Evolutionary conservation across 768 basidiomycete species (phyloP), one percentile per base, ranked within the genome.

Genomic region (Russula ochroleuca): DNA sequence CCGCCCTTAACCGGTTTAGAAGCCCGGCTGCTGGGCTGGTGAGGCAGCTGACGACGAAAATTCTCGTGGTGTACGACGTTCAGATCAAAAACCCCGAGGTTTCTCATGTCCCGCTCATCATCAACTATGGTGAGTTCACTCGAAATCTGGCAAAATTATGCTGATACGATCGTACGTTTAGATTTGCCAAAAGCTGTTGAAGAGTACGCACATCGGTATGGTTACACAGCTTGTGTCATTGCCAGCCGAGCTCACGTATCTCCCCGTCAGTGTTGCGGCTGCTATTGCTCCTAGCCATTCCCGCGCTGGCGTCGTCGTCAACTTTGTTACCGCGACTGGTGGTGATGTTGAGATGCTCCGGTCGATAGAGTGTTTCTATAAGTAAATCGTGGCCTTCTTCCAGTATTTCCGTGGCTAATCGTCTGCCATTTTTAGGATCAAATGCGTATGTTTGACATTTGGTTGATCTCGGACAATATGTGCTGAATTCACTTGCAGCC

Each of bases 261-360:
- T 50, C 45, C 54, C 25, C 15, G 21, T 3, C 69, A 94, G 92
- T 58, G 91, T 94, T 69, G 84, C 91, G 21, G 87, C 92, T 59
- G 93, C 94, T 58, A 87, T 92, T 69, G 87, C 92, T n/a, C 84
- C 90, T 53, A 87, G 73, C 74, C 89, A 92, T 72, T 83, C 87
- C 45, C 87, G 93, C 57, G 89, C 93, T 60, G 97, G 96, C 33
- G 90, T 98, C 58, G 83, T 97, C 64, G 83, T 99, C 72, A 98
- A 96, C 75, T 94, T 98, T 70, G 95, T 98, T 66, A 97, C 95
- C 61, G 96, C 95, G 59, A 94, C 94, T 15, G 94, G 95, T 35
- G 95, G 94, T 47, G 96, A 98, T 74, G 95, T 98, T 60, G 96
- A 98, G 78, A 97, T 98, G 94, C 79, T 98, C 66, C 85, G 96